phyloP scores from a whole-genome alignment of 202 grass and related monocot genomes.

The Setaria viridis region DNA sequence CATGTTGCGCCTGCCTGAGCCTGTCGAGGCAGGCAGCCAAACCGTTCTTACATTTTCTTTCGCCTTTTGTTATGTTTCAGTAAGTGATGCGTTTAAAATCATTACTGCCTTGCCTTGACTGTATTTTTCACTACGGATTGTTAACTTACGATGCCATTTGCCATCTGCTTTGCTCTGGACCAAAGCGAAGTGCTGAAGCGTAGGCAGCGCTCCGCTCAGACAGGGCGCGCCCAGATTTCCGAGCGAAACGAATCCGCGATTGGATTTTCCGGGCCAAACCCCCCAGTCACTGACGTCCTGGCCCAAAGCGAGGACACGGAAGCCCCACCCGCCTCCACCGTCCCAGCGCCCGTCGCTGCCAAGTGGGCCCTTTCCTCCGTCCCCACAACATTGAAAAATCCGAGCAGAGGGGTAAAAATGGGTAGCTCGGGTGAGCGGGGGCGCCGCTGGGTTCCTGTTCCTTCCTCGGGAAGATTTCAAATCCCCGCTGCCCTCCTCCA shows the following conservation, averaged over 20 bases:
- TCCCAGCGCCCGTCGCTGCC: background rate
- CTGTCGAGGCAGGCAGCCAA: too few relatives aligned
- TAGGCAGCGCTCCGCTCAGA: too few relatives aligned
- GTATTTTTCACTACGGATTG: background rate
- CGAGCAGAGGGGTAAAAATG: background rate
- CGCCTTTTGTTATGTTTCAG: too few relatives aligned
- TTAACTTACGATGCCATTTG: too few relatives aligned
- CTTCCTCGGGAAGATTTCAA: constrained; percentile 10
- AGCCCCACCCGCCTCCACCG: background rate
- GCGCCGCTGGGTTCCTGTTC: background rate
- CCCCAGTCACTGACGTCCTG: background rate
- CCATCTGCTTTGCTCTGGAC: too few relatives aligned
- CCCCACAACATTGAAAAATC: background rate
- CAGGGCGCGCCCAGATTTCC: background rate
- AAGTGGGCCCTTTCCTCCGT: too few relatives aligned
- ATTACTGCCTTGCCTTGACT: background rate
- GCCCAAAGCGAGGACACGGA: background rate
- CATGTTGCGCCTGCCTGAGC: too few relatives aligned
- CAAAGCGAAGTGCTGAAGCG: too few relatives aligned
- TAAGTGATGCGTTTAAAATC: background rate
- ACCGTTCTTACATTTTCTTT: too few relatives aligned
- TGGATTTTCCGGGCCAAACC: background rate
- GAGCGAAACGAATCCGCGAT: background rate
- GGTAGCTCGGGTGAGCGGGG: background rate
- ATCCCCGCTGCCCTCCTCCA: background rate